phyloP scores from a whole-genome alignment of 768 basidiomycete genomes.

The Phylloporus sp. region DNA sequence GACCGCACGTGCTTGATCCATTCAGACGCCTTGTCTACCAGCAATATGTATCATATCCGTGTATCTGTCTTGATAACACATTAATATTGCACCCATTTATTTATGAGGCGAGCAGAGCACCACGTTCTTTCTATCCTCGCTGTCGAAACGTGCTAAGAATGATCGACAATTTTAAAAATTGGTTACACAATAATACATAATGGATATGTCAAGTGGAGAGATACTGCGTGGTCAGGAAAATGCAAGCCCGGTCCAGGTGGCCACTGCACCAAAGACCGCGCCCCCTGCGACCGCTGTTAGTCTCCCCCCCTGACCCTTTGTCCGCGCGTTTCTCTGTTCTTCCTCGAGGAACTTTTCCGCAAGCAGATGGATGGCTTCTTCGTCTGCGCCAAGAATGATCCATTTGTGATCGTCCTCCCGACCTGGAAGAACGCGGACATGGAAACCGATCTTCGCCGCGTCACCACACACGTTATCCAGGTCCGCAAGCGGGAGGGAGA shows the following conservation, averaged over 20 bases:
- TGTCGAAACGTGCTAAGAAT: neutral
- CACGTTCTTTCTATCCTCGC: slow-evolving; percentile 1
- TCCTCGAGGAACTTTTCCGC: slow-evolving; percentile 28
- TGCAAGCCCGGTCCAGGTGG: slow-evolving; percentile 57
- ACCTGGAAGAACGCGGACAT: slow-evolving; percentile 37
- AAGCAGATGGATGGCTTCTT: slow-evolving; percentile 39
- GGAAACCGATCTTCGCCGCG: slow-evolving; percentile 43
- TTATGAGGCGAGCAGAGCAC: neutral
- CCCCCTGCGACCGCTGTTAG: slow-evolving; percentile 49
- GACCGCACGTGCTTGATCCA: neutral
- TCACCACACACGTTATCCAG: slow-evolving; percentile 37
- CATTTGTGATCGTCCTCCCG: slow-evolving; percentile 36
- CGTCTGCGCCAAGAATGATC: slow-evolving; percentile 51
- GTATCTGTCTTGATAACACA: neutral
- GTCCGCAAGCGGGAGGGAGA: slow-evolving; percentile 45
- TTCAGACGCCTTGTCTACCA: neutral
- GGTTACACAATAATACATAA: neutral
- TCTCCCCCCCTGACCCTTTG: slow-evolving; percentile 25
- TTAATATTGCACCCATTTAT: slow-evolving; percentile 2
- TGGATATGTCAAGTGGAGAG: neutral
- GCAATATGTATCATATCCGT: neutral
- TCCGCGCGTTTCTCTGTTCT: slow-evolving; percentile 20
- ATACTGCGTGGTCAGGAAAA: slow-evolving; percentile 35
- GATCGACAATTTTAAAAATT: neutral
- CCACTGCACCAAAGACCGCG: slow-evolving; percentile 58